phyloP scores from a whole-genome alignment of 2,329 filamentous ascomycete genomes.

The Alternaria brassicicola region DNA sequence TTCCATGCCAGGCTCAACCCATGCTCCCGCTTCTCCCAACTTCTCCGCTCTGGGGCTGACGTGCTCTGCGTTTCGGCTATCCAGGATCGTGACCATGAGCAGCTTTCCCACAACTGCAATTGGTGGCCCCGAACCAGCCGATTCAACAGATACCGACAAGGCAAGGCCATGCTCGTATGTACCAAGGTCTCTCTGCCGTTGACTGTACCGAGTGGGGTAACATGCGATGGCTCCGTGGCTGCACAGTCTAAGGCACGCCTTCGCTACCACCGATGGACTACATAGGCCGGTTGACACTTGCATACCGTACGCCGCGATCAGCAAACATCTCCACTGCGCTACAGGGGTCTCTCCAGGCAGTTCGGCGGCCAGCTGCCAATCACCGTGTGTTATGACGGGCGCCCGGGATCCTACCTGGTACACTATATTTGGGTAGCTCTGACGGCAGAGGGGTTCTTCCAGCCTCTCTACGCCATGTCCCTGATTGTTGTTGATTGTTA shows the following conservation, averaged over 20 bases:
- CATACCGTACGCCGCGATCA: constrained; percentile 36
- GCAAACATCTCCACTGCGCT: constrained; percentile 46
- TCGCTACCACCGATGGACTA: constrained; percentile 27
- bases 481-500: constrained; percentile 36
- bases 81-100: constrained; percentile 26
- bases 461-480: constrained; percentile 27
- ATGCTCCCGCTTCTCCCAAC: constrained; percentile 23
- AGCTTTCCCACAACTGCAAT: constrained; percentile 18
- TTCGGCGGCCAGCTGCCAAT: constrained; percentile 38
- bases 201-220: constrained; percentile 16
- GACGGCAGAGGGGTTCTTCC: constrained; percentile 32
- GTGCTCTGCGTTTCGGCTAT: constrained; percentile 38
- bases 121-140: constrained; percentile 25
- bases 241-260: constrained; percentile 32
- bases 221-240: constrained; percentile 19
- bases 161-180: constrained; percentile 4
- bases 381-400: constrained; percentile 28
- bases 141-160: constrained; percentile 15
- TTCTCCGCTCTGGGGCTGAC: constrained; percentile 37
- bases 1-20: constrained; percentile 29
- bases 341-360: constrained; percentile 39
- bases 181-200: constrained; percentile 21
- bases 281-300: constrained; percentile 36
- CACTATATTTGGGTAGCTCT: constrained; percentile 41
- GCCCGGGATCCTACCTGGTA: constrained; percentile 34